Percentiles rank a stretch among this genome's conserved stretches.
phyloP scores from a whole-genome alignment of 208 protist species.

The Naegleria gruberi region DNA sequence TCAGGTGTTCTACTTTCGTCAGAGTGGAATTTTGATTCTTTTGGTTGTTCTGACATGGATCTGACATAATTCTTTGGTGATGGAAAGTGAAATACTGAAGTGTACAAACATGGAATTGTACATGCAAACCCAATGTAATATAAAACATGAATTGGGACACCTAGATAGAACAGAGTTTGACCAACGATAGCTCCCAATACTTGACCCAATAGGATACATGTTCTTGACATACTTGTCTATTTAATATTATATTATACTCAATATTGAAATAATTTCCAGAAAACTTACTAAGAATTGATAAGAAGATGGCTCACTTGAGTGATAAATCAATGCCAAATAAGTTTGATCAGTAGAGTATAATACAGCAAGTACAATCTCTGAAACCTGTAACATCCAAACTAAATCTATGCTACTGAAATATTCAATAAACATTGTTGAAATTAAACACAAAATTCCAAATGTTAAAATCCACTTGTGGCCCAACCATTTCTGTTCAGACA shows the following conservation, averaged over 20 bases:
- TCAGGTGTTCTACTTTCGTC: too few species aligned
- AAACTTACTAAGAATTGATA: conserved; percentile 1
- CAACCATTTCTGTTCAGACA: neutral
- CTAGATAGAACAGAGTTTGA: neutral
- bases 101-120: neutral
- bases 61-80: neutral
- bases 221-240: neutral
- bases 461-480: neutral
- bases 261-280: neutral
- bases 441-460: neutral
- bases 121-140: neutral
- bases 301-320: neutral
- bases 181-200: neutral
- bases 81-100: neutral
- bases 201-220: neutral
- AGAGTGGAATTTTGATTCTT: neutral
- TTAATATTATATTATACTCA: neutral
- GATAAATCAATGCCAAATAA: neutral
- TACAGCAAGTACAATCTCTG: neutral
- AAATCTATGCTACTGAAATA: neutral
- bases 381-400: neutral
- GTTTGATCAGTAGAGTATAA: neutral
- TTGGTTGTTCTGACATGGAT: neutral
- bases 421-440: neutral
- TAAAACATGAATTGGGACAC: neutral